phyloP scores from a whole-genome alignment of 805 yeast genomes.

The Candida suzukii region DNA sequence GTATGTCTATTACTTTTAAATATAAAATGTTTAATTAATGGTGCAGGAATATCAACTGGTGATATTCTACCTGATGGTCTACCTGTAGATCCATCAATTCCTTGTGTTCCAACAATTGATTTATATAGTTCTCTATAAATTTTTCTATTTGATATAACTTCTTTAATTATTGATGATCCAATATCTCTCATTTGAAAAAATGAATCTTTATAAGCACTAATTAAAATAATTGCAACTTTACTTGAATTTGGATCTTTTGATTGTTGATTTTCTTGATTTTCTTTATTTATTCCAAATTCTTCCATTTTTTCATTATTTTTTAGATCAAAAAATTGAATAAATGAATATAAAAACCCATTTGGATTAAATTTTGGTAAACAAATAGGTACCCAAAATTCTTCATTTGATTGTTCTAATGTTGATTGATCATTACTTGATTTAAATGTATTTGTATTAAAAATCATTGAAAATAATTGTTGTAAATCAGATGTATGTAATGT shows the following conservation, averaged over 20 bases:
- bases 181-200: conserved; percentile 69
- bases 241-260: conserved; percentile 12
- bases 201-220: conserved; percentile 67
- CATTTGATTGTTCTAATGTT: conserved; percentile 26
- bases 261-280: conserved; percentile 5
- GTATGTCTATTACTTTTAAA: conserved; percentile 65
- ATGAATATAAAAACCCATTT: conserved; percentile 80
- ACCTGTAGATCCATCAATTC: conserved; percentile 19
- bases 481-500: conserved; percentile 77
- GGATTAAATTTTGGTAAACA: conserved; percentile 88
- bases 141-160: conserved; percentile 31
- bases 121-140: conserved; percentile 21
- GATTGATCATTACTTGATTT: conserved; percentile 24
- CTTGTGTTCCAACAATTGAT: conserved; percentile 22
- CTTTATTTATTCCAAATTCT: conserved; percentile 21
- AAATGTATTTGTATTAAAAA: conserved; percentile 51
- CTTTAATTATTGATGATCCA: conserved; percentile 42
- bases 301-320: conserved; percentile 23
- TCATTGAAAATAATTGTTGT: conserved; percentile 63
- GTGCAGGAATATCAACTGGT: conserved; percentile 48
- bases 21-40: conserved; percentile 66
- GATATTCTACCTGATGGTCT: conserved; percentile 30
- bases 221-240: conserved; percentile 35
- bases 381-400: conserved; percentile 89
- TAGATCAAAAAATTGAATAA: conserved; percentile 53